Evolutionary conservation across 306 rosid species (phyloP), one percentile per base, ranked within the genome.

Genomic region (Acacia confusa): DNA sequence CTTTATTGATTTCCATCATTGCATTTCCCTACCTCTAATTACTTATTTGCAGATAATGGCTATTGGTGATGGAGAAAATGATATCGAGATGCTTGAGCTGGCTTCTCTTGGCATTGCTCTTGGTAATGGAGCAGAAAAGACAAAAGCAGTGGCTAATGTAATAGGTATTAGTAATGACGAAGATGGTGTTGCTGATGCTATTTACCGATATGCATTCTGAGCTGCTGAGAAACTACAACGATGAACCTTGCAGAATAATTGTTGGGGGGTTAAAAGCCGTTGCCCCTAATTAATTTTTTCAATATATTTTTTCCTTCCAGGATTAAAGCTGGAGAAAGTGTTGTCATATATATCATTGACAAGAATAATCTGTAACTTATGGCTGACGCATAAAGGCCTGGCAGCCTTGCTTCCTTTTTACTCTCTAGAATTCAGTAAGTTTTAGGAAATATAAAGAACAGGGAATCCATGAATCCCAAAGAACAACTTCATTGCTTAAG

Each of bases 31-130:
- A 19, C 19, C 19, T 78, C 36, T 43, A 71, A 50, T 69, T 28
- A 48, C 70, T 75, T 75, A 24, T 74, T 38, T 65, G 40, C 74
- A 95, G 99, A 88, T 95, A 77, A 93, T 95, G 99, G 99, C 98
- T 72, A 90, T 95, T 81, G 99, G 99, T 69, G 98, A 95, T 67
- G 99, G 97, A 73, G 99, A 95, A 82, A 95, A 93, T 85, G 99
- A 95, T 70, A 32, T 90, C 6, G 99, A 95, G 86, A 93, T 95
- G 99, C 96, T 95, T 36, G 87, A 90, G 86, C 84, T 95, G 84
- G 99, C 97, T 84, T 88, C 98, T 82, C 85, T 93, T 20, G 96
- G 99, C 81, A 27, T 93, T 20, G 98, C 98, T 66, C 92, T 95
- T 27, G 87, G 96, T 68, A 93, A 95, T 72, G 99, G 98, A 70